Evolutionary conservation across 805 yeast species (phyloP), one percentile per base, ranked within the genome.

Genomic region (Spencermartinsiella europaea): DNA sequence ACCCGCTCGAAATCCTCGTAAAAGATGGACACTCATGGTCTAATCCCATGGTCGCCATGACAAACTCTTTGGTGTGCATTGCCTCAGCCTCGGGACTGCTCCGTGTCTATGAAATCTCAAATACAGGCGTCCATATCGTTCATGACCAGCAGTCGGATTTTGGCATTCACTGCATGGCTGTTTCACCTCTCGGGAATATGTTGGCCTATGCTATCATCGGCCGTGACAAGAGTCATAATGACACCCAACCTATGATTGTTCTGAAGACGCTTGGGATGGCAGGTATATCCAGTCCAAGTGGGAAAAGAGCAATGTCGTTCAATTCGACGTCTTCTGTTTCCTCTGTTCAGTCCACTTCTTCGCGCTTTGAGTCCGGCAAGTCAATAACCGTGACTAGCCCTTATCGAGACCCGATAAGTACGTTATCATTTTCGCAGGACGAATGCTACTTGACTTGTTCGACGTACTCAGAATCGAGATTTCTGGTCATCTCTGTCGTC

Each of bases 171-270:
- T 87, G 95, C 58, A 71, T 87, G 40, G 83, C 87, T 31, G 70
- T 89, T 1, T 76, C 91, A 7, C 76, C 80, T 0, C 70, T 75
- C 53, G 88, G 84, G 21, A 68, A 74, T 16, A 67, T 81, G 21
- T 69, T 89, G 10, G 93, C 93, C 3, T 77, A 87, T 52, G 93
- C 95, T 1, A 81, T 90, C 25, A 84, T 91, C 0, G 93, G 95
- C 0, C 77, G 80, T 47, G 95, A 86, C 59, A 72, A 83, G 48
- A 66, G 75, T 17, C 75, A 81, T 1, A 80, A 81, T 2, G 73
- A 80, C 22, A 90, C 83, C 58, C 91, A 85, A 39, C 50, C 56
- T 7, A 42, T 52, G 51, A 47, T 52, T 27, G 49, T 52, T 7
- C 34, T 52, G 28, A 49, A 52, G 21, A 31, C 47, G 28, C 34